These are phyloP conservation scores for Parachaetomium inaequale DNA, from an alignment of 495 filamentous ascomycete species.

Conservation along the genomic window DNA sequence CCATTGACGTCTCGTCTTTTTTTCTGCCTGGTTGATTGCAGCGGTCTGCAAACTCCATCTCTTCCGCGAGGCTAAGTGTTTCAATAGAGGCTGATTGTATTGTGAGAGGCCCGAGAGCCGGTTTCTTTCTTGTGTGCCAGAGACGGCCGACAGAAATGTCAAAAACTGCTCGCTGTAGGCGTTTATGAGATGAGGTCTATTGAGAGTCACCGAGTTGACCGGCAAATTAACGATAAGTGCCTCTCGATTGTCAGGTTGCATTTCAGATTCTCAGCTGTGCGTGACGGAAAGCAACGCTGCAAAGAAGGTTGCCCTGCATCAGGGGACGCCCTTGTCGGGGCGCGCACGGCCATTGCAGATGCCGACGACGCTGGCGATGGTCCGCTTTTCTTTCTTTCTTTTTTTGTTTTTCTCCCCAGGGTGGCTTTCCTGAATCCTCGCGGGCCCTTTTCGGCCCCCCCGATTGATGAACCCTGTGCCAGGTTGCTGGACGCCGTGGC, in stretches of 20 bases:
- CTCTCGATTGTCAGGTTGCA: background rate
- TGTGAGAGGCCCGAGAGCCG: background rate
- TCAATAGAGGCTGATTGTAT: slow-evolving; percentile 20
- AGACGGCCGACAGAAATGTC: too few relatives aligned
- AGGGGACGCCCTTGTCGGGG: background rate
- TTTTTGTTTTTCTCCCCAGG: background rate
- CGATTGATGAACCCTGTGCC: slow-evolving; percentile 12
- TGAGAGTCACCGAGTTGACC: too few relatives aligned
- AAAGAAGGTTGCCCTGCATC: slow-evolving; percentile 6
- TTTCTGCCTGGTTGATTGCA: background rate
- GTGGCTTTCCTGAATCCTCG: too few relatives aligned
- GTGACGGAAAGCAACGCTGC: slow-evolving; percentile 11
- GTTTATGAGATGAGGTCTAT: too few relatives aligned
- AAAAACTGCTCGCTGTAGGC: too few relatives aligned
- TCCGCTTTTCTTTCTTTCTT: background rate
- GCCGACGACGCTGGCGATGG: background rate
- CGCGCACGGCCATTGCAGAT: slow-evolving; percentile 5
- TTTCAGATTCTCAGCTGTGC: slow-evolving; percentile 4
- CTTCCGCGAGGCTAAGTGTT: slow-evolving; percentile 5
- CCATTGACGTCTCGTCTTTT: background rate
- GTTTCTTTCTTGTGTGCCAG: background rate
- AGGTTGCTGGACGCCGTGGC: slow-evolving; percentile 18
- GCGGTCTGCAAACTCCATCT: background rate
- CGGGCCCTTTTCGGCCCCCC: slow-evolving; percentile 17
- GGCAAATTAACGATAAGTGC: background rate